Evolutionary conservation across 305 asterid species (phyloP).

Genomic region (Fraxinus baroniana): DNA sequence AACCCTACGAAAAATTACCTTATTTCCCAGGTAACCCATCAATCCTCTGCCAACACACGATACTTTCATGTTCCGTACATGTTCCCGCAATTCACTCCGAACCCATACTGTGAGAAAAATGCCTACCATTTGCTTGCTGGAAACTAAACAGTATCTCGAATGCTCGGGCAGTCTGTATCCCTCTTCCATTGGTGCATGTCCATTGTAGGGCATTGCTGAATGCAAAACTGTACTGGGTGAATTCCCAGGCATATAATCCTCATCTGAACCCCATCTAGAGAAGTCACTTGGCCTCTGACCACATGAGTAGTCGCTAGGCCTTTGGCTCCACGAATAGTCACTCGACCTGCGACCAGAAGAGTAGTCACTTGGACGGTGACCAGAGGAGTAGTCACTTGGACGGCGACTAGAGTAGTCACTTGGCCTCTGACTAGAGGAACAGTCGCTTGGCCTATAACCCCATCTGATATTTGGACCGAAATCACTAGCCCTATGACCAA

Average conservation of each 20-base stretch:
- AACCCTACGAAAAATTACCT: slow-evolving; percentile 43
- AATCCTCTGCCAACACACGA: slow-evolving; percentile 96
- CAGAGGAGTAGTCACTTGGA: slow-evolving; percentile 68
- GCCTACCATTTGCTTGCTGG: slow-evolving; percentile 99
- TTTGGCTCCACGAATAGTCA: slow-evolving; percentile 59
- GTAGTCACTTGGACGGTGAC: slow-evolving; percentile 57
- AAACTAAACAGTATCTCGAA: slow-evolving; percentile 74
- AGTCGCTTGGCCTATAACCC: slow-evolving; percentile 74
- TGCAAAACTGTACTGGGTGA: slow-evolving; percentile 82
- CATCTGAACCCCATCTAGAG: slow-evolving; percentile 95
- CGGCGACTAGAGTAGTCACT: slow-evolving; percentile 35
- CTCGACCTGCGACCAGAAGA: slow-evolving; percentile 53
- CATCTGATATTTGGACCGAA: slow-evolving; percentile 47
- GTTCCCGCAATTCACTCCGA: slow-evolving; percentile 81
- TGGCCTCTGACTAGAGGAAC: slow-evolving; percentile 53
- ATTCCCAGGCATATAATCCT: slow-evolving; percentile 78
- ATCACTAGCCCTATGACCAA: slow-evolving; percentile 77
- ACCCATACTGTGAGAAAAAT: slow-evolving; percentile 93
- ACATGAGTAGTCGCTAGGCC: slow-evolving; percentile 90
- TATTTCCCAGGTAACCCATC: slow-evolving; percentile 99
- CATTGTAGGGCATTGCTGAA: slow-evolving; percentile 60
- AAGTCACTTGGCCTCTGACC: slow-evolving; percentile 96
- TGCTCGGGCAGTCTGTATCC: slow-evolving; percentile 39
- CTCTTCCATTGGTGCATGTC: slow-evolving; percentile 54
- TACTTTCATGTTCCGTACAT: slow-evolving; percentile 75